These are phyloP conservation scores for Eucalyptus marginata DNA, from an alignment of 345 rosid genomes.

Conservation along the genomic window DNA sequence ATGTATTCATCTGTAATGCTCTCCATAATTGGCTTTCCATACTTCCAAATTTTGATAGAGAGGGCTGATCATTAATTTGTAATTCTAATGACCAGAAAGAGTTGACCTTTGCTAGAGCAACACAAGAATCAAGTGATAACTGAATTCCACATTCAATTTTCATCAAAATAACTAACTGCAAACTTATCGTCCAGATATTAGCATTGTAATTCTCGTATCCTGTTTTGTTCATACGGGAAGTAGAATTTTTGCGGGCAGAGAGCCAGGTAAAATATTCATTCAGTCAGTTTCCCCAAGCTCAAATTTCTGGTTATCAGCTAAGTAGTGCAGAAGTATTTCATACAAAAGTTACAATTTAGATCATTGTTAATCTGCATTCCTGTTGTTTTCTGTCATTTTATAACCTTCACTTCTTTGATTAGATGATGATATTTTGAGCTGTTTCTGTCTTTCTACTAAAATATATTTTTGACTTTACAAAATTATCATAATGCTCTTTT, in stretches of 20 bases:
- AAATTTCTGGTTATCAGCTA: not conserved
- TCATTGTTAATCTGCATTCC: not conserved
- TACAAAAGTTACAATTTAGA: not conserved
- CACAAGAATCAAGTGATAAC: not conserved
- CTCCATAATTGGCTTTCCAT: not conserved
- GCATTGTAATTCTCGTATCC: not conserved
- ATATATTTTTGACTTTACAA: not conserved
- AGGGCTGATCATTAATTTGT: not conserved
- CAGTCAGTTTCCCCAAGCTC: not conserved
- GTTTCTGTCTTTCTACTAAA: not conserved
- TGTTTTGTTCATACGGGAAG: not conserved
- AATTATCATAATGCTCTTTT: not conserved
- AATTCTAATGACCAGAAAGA: not conserved
- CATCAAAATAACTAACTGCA: not conserved
- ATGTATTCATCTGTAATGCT: not conserved
- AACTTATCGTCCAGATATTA: not conserved
- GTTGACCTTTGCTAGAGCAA: not conserved
- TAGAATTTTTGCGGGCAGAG: not conserved
- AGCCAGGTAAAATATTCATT: not conserved
- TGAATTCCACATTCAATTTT: not conserved
- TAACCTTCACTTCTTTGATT: not conserved
- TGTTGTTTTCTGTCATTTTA: not conserved
- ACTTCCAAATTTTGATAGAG: not conserved
- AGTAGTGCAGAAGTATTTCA: not conserved
- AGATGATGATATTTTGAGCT: not conserved